Evolutionary conservation across 352 stramenopile species (phyloP).

Genomic region (Stramenopiles sp.): DNA sequence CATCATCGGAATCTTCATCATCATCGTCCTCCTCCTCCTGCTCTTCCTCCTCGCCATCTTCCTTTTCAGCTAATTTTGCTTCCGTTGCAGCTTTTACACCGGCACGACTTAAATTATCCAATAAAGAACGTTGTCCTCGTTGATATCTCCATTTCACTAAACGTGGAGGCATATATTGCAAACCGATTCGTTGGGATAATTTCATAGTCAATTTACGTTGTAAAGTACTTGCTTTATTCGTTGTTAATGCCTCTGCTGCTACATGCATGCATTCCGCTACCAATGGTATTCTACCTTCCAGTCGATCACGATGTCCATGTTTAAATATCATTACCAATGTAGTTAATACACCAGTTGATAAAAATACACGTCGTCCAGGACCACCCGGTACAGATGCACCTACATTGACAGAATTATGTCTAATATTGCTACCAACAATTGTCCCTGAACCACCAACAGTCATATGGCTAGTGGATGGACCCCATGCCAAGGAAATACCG

Average conservation of each 20-base stretch:
- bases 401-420: too few relatives aligned
- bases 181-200: conserved; percentile 76
- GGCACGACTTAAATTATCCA: conserved; percentile 58
- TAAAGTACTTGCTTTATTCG: conserved; percentile 23
- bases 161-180: conserved; percentile 75
- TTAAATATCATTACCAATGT: background rate
- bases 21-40: conserved; percentile 24
- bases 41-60: background rate
- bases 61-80: conserved; percentile 15
- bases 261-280: conserved; percentile 18
- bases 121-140: conserved; percentile 64
- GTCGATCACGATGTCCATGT: conserved; percentile 24
- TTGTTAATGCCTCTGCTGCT: background rate
- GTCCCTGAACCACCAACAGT: too few relatives aligned
- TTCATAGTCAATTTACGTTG: conserved; percentile 87
- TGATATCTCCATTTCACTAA: conserved; percentile 86
- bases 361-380: conserved; percentile 39
- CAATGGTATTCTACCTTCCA: conserved; percentile 14
- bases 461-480: conserved; percentile 33
- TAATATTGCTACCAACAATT: too few relatives aligned
- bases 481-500: conserved; percentile 25
- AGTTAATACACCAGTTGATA: too few relatives aligned
- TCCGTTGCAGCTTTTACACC: conserved; percentile 17
- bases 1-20: conserved; percentile 34
- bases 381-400: conserved; percentile 37